Base-by-base conservation (phyloP, 2,329 filamentous ascomycete genomes). In the Trichoderma sp. region DNA sequence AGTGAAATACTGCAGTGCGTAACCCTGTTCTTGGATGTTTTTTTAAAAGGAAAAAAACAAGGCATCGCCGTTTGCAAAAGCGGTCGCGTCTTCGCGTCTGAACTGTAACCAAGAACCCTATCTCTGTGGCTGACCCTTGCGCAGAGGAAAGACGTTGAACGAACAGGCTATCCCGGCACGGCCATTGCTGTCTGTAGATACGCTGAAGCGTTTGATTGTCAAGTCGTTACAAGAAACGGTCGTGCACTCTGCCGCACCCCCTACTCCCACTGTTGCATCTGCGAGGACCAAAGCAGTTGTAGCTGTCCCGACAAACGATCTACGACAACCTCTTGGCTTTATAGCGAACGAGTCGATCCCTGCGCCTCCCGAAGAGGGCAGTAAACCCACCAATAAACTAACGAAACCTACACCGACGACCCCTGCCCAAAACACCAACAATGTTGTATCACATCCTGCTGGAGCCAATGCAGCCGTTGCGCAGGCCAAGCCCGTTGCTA, bases 1-100 rank as follows among this genome's bases (percentile, higher is more conserved):
- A 84, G 82, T 71, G 86, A 89, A 74, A 84, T 89, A 68, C 77
- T 85, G 72, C 84, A 86, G 87, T 90, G 86, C 68, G 87, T 85
- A 37, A 25, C 8, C 17, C 13, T 67, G 68, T 39, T 35, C 35
- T 19, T 7, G 12, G 64, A 67, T 59, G 64, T 37, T 52, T 68
- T 72, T 72, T 64, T 67, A 73, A 37, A 34, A 22, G n/a, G 5
- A 60, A 37, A 42, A 59, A 42, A 25, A n/a, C 17, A 29, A 72
- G 4, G 22, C n/a, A 25, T 52, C 1, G 19, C 19, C 42, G 19
- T 48, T 48, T 48, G 19, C 22, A n/a, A 4, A 13, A 19, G 19
- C 42, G 42, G 42, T 64, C 70, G 63, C 52, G 56, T 42, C 42
- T 9, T 58, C 70, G 50, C 61, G 69, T 71, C 39, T 22, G 19